Evolutionary conservation across 1,284 basidiomycete species (phyloP).

Genomic region (Irpex sp.): DNA sequence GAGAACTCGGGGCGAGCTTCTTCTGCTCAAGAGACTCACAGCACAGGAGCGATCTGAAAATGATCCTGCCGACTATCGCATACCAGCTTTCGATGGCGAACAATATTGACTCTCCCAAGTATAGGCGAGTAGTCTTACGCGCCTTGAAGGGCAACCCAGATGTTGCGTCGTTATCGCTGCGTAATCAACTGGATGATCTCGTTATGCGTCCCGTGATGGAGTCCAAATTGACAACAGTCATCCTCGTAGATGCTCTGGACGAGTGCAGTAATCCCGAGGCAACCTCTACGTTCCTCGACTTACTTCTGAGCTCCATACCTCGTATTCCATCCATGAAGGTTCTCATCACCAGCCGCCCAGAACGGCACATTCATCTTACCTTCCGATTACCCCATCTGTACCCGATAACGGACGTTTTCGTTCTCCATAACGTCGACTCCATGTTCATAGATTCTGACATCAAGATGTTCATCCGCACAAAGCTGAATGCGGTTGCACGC

Average conservation of each 20-base stretch:
- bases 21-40: slow-evolving; percentile 20
- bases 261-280: slow-evolving; percentile 14
- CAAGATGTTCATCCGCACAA: not conserved
- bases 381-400: not conserved
- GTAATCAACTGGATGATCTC: slow-evolving; percentile 3
- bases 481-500: not conserved
- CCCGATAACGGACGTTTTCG: not conserved
- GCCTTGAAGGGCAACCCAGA: not conserved
- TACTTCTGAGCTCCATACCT: not conserved
- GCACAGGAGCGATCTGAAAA: slow-evolving; percentile 12
- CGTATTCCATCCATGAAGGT: slow-evolving; percentile 13
- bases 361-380: slow-evolving; percentile 8
- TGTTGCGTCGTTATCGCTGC: not conserved
- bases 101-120: not conserved
- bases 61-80: slow-evolving; percentile 25
- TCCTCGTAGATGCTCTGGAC: slow-evolving; percentile 22
- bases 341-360: slow-evolving; percentile 19
- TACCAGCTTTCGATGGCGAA: slow-evolving; percentile 18
- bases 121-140: not conserved
- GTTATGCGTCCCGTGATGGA: slow-evolving; percentile 8
- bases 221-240: slow-evolving; percentile 1
- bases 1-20: slow-evolving; percentile 21
- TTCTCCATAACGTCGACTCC: not conserved
- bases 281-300: slow-evolving; percentile 3
- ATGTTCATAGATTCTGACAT: not conserved